These are phyloP conservation scores for Fusarium goolgardi DNA, from an alignment of 2,329 filamentous ascomycete species.

Conservation along the genomic window DNA sequence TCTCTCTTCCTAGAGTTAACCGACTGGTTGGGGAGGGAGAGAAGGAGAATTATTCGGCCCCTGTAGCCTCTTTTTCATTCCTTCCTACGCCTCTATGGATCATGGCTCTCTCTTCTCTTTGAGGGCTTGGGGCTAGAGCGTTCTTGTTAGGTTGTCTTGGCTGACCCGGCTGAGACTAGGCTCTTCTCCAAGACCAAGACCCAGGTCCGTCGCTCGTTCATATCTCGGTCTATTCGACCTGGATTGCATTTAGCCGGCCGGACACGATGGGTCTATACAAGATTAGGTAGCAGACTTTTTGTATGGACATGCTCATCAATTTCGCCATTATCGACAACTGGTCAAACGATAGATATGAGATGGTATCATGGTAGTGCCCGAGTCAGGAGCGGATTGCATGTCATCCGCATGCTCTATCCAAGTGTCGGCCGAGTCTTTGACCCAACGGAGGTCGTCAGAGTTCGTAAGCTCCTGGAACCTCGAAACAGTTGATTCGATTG, in stretches of 20 bases:
- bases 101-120: slow-evolving; percentile 3
- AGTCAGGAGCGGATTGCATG: slow-evolving; percentile 11
- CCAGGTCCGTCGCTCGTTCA: slow-evolving; percentile 43
- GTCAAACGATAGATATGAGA: slow-evolving; percentile 21
- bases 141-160: slow-evolving; percentile 29
- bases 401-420: slow-evolving; percentile 7
- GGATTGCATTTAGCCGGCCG: slow-evolving; percentile 45
- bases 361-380: slow-evolving; percentile 3
- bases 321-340: slow-evolving; percentile 1
- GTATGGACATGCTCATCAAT: background rate
- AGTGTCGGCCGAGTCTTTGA: slow-evolving; percentile 17
- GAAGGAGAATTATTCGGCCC: slow-evolving; percentile 13
- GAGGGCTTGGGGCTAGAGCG: slow-evolving; percentile 35
- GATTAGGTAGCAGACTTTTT: slow-evolving; percentile 27
- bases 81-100: background rate
- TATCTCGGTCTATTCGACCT: slow-evolving; percentile 43
- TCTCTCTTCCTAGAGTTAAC: slow-evolving; percentile 1
- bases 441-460: slow-evolving; percentile 13
- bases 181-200: slow-evolving; percentile 30
- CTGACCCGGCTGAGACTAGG: slow-evolving; percentile 23
- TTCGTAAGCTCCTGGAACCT: background rate
- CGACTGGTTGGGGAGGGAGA: background rate
- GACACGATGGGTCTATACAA: slow-evolving; percentile 32
- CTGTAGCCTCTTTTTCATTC: slow-evolving; percentile 8
- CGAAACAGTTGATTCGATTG: background rate